These are phyloP conservation scores for Withania somnifera DNA, from an alignment of 305 asterid species.

Conservation along the genomic window DNA sequence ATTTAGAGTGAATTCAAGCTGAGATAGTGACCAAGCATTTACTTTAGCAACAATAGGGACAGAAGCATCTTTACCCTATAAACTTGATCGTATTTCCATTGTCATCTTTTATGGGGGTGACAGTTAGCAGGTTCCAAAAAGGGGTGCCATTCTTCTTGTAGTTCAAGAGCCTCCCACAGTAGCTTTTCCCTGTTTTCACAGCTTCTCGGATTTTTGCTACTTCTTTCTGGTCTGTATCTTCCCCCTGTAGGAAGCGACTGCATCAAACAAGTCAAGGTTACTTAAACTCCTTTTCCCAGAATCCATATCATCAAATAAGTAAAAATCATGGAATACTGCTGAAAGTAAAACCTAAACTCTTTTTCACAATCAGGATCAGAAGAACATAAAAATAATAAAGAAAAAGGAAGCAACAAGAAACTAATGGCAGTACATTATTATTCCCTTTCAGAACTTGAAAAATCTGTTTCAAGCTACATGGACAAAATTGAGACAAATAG, in stretches of 20 bases:
- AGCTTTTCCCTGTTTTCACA: constrained; percentile 59
- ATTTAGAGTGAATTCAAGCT: neutral
- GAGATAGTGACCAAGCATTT: neutral
- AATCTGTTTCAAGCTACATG: neutral
- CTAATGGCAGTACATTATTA: neutral
- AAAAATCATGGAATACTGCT: neutral
- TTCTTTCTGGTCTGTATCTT: constrained; percentile 78
- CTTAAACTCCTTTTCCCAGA: constrained; percentile 10
- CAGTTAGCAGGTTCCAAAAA: constrained; percentile 88
- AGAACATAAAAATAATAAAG: neutral
- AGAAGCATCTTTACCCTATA: constrained; percentile 57
- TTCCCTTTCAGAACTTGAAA: neutral
- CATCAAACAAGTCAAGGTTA: constrained; percentile 25
- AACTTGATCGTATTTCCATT: constrained; percentile 70
- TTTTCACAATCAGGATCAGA: neutral
- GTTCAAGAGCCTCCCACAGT: constrained; percentile 93
- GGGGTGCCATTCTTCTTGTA: constrained; percentile 96
- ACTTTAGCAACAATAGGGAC: neutral
- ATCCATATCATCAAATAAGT: constrained; percentile 1
- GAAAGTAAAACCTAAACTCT: neutral
- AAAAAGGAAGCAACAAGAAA: neutral
- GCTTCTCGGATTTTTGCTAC: constrained; percentile 75
- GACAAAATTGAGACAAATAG: neutral
- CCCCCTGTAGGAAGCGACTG: constrained; percentile 99
- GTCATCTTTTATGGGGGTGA: constrained; percentile 86